Evolutionary conservation across 805 yeast species (phyloP), one percentile per base, ranked within the genome.

Genomic region (Metschnikowia cerradonensis): DNA sequence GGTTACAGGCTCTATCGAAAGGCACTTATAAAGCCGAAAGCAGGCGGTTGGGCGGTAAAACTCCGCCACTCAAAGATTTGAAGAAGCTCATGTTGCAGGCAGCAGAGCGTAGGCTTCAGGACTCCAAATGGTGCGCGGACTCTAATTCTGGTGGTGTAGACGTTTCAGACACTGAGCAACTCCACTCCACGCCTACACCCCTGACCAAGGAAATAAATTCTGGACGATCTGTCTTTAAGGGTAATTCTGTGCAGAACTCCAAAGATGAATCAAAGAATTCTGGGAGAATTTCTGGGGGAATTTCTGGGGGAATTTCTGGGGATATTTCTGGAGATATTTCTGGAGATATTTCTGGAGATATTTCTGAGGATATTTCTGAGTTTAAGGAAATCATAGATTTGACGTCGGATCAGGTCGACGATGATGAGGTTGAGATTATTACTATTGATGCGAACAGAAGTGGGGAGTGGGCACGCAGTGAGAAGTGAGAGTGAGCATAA

Each of bases 31-130:
- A 67, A 40, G 63, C 76, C 1, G 82, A 72, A 50, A 55, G 63
- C 0, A 64, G 73, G 34, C 73, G 67, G 37, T 54, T 74, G 37
- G 68, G 67, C 3, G 61, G 58, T 13, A 49, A 50, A 3, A 48
- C 51, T 1, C 47, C 47, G 11, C 33, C 37, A 17, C 17, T 44
- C 6, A 26, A 17, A 15, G 48, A 66, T 17, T 54, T 79, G 45
- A 68, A 82, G 35, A 78, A 73, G 5, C 63, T 80, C 43, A 76
- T 80, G 41, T 60, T 79, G 15, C 76, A 73, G 52, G 94, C 95
- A 1, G 84, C 89, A 0, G 84, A 84, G 52, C 66, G 83, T 50
- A 68, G 94, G 41, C 62, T 72, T 17, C 65, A 68, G n/a, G 88
- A 82, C 61, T 62, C 71, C 3, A 77, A 76, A 51, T 74, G 77